Evolutionary conservation across 2,329 filamentous ascomycete genomes (phyloP).

Genomic region (Trichophaea hybrida): DNA sequence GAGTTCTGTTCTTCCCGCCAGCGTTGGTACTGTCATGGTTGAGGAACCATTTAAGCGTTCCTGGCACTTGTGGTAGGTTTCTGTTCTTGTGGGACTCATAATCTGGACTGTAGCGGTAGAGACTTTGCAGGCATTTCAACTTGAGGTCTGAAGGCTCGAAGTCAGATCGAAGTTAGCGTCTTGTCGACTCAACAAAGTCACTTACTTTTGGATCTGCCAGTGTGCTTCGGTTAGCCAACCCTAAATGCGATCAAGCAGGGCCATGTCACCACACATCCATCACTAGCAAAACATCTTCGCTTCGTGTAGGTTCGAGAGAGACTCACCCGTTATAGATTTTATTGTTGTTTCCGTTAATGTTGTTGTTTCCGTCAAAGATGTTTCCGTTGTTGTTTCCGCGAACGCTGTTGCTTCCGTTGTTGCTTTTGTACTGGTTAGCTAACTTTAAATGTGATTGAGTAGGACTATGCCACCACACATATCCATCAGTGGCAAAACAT

Average conservation of each 20-base stretch:
- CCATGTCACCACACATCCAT: background rate
- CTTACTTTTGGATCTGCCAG: background rate
- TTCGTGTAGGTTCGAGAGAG: background rate
- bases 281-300: background rate
- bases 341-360: background rate
- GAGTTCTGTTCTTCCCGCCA: conserved; percentile 3
- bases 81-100: too few species aligned
- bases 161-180: background rate
- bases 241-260: conserved; percentile 5
- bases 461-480: too few species aligned
- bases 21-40: conserved; percentile 7
- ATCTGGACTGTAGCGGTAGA: conserved; percentile 1
- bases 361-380: background rate
- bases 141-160: background rate
- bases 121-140: background rate
- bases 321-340: background rate
- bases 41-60: conserved; percentile 12
- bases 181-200: background rate
- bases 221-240: conserved; percentile 2
- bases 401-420: too few species aligned
- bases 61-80: background rate
- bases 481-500: too few species aligned
- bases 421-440: too few species aligned
- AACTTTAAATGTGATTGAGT: too few species aligned
- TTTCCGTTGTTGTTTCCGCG: too few species aligned